These are phyloP conservation scores for Macrotyloma uniflorum DNA, from an alignment of 306 rosid species.

Conservation along the genomic window DNA sequence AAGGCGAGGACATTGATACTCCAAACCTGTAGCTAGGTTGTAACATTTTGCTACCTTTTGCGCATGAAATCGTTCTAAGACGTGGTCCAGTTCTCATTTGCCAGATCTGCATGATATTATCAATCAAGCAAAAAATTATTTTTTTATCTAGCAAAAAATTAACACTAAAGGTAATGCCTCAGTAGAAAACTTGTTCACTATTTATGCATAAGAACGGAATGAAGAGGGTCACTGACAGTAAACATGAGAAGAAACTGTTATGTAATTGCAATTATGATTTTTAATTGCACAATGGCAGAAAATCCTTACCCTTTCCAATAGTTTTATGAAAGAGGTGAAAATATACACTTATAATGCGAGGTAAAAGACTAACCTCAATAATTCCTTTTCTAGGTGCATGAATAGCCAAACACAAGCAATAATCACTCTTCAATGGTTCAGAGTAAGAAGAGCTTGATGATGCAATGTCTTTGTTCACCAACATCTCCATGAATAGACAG, in stretches of 20 bases:
- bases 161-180: not conserved
- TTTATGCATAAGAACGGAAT: slow-evolving; percentile 22
- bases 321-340: not conserved
- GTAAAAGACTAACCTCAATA: slow-evolving; percentile 63
- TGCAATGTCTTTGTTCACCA: slow-evolving; percentile 70
- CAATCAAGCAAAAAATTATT: slow-evolving; percentile 14
- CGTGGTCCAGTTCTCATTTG: slow-evolving; percentile 99
- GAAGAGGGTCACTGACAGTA: not conserved
- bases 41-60: slow-evolving; percentile 87
- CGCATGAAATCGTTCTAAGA: slow-evolving; percentile 78
- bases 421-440: slow-evolving; percentile 88
- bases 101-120: slow-evolving; percentile 73
- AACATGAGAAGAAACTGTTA: slow-evolving; percentile 6
- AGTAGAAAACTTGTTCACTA: not conserved
- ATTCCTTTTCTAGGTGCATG: slow-evolving; percentile 98
- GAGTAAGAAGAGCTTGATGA: slow-evolving; percentile 61
- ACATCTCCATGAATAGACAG: slow-evolving; percentile 97
- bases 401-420: slow-evolving; percentile 95
- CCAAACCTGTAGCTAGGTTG: slow-evolving; percentile 91
- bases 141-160: not conserved
- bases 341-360: not conserved
- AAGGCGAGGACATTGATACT: slow-evolving; percentile 67
- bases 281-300: not conserved
- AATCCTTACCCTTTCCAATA: not conserved
- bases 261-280: not conserved